These are phyloP conservation scores for Fallopia convolvulus DNA, from an alignment of 148 eudicot species.

Conservation along the genomic window DNA sequence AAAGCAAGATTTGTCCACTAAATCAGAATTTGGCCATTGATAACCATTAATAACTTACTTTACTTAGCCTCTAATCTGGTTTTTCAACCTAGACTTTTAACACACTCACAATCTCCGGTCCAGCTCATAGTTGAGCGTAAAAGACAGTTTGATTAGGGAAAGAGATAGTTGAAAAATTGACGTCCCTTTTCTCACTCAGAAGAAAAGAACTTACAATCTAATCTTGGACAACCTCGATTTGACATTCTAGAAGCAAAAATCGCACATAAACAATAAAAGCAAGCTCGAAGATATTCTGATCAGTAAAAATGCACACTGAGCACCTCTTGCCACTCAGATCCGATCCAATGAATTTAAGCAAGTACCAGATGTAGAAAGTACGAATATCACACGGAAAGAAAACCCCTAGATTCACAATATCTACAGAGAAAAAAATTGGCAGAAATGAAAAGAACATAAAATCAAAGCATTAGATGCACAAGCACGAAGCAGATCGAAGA, in stretches of 20 bases:
- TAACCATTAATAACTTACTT: not conserved
- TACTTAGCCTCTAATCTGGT: not conserved
- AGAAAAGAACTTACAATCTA: not conserved
- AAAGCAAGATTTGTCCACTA: not conserved
- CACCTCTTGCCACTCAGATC: not conserved
- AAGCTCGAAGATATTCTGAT: not conserved
- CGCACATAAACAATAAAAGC: not conserved
- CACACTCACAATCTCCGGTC: not conserved
- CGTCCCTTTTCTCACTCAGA: not conserved
- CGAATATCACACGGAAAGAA: not conserved
- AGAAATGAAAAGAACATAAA: not conserved
- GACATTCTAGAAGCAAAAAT: not conserved
- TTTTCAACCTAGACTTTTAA: not conserved
- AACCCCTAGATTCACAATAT: not conserved
- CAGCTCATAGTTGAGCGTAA: not conserved
- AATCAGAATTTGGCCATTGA: not conserved
- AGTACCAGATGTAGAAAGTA: not conserved
- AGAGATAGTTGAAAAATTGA: not conserved
- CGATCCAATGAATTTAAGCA: not conserved
- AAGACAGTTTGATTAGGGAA: not conserved
- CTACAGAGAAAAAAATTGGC: not conserved
- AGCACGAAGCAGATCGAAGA: conserved; percentile 6
- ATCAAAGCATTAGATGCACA: not conserved
- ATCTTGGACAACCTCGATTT: not conserved
- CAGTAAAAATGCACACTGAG: not conserved